Conservation (phyloP, 768 basidiomycete genomes). For the Russula dissimulans region DNA sequence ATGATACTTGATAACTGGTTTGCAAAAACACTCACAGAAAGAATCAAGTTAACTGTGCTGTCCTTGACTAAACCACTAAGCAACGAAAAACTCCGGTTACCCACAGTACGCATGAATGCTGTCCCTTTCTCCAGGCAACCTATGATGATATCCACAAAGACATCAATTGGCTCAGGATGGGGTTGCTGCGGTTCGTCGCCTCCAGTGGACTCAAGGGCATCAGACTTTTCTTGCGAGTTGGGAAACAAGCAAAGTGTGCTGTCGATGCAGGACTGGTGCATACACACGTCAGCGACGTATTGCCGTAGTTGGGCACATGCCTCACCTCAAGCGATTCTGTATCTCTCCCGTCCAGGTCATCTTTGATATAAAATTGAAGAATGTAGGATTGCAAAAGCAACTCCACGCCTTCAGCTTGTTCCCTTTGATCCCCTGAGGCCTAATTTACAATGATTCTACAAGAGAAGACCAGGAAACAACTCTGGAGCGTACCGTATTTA, state of each 20-base stretch:
- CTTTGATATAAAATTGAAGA: constrained; percentile 62
- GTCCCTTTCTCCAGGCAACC: constrained; percentile 81
- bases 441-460: constrained; percentile 19
- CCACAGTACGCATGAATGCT: constrained; percentile 68
- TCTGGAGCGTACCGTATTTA: constrained; percentile 35
- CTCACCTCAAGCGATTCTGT: constrained; percentile 54
- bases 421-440: constrained; percentile 35
- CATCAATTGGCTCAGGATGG: constrained; percentile 59
- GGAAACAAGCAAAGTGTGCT: constrained; percentile 49
- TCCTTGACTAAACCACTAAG: constrained; percentile 57
- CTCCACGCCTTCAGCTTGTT: constrained; percentile 58
- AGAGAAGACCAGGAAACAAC: neutral
- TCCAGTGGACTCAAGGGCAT: constrained; percentile 26
- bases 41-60: constrained; percentile 70
- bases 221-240: constrained; percentile 23
- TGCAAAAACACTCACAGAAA: constrained; percentile 48
- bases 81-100: constrained; percentile 70
- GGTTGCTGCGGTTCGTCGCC: constrained; percentile 34
- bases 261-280: constrained; percentile 46
- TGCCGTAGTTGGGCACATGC: neutral
- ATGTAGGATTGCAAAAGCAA: constrained; percentile 62
- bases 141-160: constrained; percentile 84
- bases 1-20: neutral
- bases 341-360: constrained; percentile 43
- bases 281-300: neutral